Evolutionary conservation across 805 yeast species (phyloP), one percentile per base, ranked within the genome.

Genomic region (Metschnikowia reukaufii): DNA sequence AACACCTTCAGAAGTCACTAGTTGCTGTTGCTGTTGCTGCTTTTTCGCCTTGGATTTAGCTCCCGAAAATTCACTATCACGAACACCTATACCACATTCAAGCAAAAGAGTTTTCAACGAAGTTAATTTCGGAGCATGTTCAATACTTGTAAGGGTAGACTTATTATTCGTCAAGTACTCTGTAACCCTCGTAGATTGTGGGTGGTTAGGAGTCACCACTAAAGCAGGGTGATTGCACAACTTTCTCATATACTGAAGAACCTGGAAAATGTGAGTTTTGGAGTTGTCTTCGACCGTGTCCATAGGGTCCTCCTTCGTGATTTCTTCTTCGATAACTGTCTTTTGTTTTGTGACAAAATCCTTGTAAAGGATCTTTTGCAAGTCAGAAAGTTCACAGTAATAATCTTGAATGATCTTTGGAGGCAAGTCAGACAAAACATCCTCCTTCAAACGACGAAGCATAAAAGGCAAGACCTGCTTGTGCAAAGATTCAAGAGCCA

Each of bases 401-500:
- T 94, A 92, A 70, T 94, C 99, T 65, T 94, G 99, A 56, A 94
- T 94, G 57, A 95, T 94, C 68, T 94, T 94, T 33, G 99, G 99
- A 8, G 99, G 99, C 56, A 94, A 74, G 64, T 94, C 99, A 1
- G 95, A 86, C 44, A 94, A 73, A 4, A 94, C 99, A 57, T 94
- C 98, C 62, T 94, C 98, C 65, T 94, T 94, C 61, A 94, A 76
- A 64, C 99, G 84, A 65, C 99, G 85, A 54, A 94, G 73, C 90
- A 95, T 86, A 65, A 94, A 94, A 13, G 99, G 99, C 39, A 94
- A 73, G 0, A 90, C 98, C 58, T 94, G 99, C 59, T 92, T 94
- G 67, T 94, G 99, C 51, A 94, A 74, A 0, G 97, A 92, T 60
- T 94, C 99, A 50, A 95, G 73, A 0, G 98, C 99, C 52, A 94